Base-by-base conservation (phyloP, 2,329 filamentous ascomycete genomes). In the Coniochaeta pulveracea region DNA sequence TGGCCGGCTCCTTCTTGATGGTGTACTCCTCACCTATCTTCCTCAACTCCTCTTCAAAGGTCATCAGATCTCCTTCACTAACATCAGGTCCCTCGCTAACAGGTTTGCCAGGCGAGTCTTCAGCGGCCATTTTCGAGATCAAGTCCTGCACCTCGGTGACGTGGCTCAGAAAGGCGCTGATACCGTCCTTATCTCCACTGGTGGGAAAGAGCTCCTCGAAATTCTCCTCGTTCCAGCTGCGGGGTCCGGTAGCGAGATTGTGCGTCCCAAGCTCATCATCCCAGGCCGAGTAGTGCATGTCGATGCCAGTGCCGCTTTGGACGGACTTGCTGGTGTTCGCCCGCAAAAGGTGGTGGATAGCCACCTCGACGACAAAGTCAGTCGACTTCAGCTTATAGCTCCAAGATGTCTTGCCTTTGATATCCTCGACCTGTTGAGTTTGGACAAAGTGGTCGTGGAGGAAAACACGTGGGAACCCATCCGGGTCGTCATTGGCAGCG, bases 301-400 rank as follows among this genome's bases (percentile, higher is more conserved):
- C 22, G 4, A 33, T 22, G 16, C 30, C 30, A 11, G 16, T 24
- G 3, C 30, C 30, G 16, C 30, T 22, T 12, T 15, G 17, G 3
- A 14, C 18, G 19, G 28, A 7, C 2, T 14, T 14, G 11, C 16
- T 14, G 6, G 18, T 14, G 5, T 7, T 16, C 10, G 28, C 28
- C 5, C 19, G 16, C 52, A 56, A 58, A 14, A 49, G 43, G 19
- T 52, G 54, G 36, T 54, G 52, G 12, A 58, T 41, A 6, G 48
- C 41, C 10, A 63, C 40, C 33, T 61, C 50, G 10, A 62, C 37
- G 8, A 43, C 34, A 29, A 58, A 62, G 4, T 43, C 39, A 2
- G 46, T 49, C 3, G 36, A 19, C 25, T 47, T 47, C 43, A 47
- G 57, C 15, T 45, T 38, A 25, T 51, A 58, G 4, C 42, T 46